Conservation (phyloP, 176 grass and related monocot species). For the Cymbopogon citratus region DNA sequence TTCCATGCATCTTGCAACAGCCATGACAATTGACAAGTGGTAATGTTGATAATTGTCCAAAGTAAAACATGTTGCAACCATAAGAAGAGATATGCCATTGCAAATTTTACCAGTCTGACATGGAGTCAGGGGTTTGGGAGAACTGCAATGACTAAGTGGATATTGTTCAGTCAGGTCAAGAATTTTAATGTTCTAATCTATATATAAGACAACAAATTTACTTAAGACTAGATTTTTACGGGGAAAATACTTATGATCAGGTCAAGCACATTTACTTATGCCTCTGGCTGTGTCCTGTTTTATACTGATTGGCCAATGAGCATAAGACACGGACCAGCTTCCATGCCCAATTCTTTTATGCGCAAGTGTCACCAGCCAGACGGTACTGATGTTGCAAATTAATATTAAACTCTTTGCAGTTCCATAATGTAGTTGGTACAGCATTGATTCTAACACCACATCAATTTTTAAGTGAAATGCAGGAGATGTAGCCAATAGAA, state of each 20-base stretch:
- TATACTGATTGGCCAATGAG: constrained; percentile 17
- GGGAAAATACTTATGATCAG: background rate
- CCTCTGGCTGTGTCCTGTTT: background rate
- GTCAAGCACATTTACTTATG: background rate
- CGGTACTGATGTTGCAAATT: background rate
- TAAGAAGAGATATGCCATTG: constrained; percentile 5
- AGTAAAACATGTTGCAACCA: background rate
- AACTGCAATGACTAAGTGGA: background rate
- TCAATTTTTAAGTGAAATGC: constrained; percentile 4
- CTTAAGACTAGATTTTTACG: background rate
- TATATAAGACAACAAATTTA: background rate
- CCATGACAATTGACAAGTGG: background rate
- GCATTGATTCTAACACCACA: constrained; percentile 24
- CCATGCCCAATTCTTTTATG: constrained; percentile 20
- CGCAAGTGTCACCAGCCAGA: background rate
- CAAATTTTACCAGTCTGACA: background rate
- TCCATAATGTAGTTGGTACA: constrained; percentile 19
- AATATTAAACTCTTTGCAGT: constrained; percentile 14
- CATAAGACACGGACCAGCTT: constrained; percentile 1
- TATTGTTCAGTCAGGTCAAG: background rate
- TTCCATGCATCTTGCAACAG: background rate
- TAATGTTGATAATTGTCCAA: background rate
- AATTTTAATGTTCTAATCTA: background rate
- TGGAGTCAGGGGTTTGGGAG: background rate
- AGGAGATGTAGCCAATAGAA: constrained; percentile 14